phyloP scores from a whole-genome alignment of 352 stramenopile genomes.

The Phytopythium cucurbitacearum region DNA sequence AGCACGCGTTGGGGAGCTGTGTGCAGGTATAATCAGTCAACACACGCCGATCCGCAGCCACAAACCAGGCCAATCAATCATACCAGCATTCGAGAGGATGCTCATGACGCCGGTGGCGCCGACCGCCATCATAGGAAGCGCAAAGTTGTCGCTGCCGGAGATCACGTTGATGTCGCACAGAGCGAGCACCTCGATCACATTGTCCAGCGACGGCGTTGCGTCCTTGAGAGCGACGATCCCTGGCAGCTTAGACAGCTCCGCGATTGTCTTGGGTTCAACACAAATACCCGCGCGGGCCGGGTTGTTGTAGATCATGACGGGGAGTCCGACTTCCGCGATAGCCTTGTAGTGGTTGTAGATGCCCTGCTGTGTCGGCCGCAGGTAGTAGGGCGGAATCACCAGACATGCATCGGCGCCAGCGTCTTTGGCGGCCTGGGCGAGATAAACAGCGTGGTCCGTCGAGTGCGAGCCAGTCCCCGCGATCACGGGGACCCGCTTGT shows the following conservation, averaged over 20 bases:
- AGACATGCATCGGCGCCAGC: conserved; percentile 91
- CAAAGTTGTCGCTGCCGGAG: conserved; percentile 83
- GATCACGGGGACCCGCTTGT: conserved; percentile 89
- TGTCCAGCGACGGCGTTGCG: conserved; percentile 88
- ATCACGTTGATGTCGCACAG: conserved; percentile 86
- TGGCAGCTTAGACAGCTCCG: conserved; percentile 84
- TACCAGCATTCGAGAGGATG: conserved; percentile 79
- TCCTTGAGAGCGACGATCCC: conserved; percentile 96
- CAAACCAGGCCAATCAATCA: conserved; percentile 2
- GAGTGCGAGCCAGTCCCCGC: conserved; percentile 94
- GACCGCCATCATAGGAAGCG: conserved; percentile 80
- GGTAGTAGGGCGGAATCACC: conserved; percentile 96
- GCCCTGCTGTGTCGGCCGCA: conserved; percentile 93
- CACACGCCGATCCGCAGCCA: too few species aligned
- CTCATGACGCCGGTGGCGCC: conserved; percentile 86
- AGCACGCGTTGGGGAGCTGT: conserved; percentile 68
- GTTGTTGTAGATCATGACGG: conserved; percentile 96
- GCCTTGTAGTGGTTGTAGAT: conserved; percentile 92
- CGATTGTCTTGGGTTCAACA: conserved; percentile 91
- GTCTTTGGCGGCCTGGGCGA: conserved; percentile 82
- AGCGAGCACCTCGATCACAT: conserved; percentile 75
- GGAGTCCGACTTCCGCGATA: conserved; percentile 75
- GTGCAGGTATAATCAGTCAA: not conserved
- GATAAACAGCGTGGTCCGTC: conserved; percentile 59
- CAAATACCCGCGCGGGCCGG: conserved; percentile 93